phyloP scores from a whole-genome alignment of 2,329 filamentous ascomycete genomes.

The Xylariaceae sp. region DNA sequence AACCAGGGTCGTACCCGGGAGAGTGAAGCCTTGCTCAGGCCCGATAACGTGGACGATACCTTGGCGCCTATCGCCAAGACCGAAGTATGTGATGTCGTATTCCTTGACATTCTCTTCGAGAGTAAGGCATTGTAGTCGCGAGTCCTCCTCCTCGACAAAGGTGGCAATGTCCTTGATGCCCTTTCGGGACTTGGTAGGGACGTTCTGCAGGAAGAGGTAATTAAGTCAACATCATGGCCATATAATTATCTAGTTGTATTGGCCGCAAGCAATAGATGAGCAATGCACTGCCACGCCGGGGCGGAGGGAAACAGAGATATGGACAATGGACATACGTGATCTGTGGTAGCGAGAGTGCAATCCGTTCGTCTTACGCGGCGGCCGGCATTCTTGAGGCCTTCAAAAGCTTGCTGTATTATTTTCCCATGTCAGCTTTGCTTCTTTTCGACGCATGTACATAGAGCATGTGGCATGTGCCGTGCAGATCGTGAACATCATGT shows the following conservation, averaged over 20 bases:
- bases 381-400: conserved; percentile 84
- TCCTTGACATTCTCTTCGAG: conserved; percentile 97
- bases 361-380: conserved; percentile 88
- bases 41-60: conserved; percentile 98
- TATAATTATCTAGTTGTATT: not conserved
- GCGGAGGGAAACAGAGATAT: not conserved
- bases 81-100: conserved; percentile 95
- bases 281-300: not conserved
- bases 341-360: conserved; percentile 92
- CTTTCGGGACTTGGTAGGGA: conserved; percentile 86
- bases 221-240: conserved; percentile 11
- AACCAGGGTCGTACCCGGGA: conserved; percentile 92
- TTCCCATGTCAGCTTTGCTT: conserved; percentile 16
- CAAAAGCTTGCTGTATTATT: conserved; percentile 76
- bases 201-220: conserved; percentile 56
- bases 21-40: conserved; percentile 96
- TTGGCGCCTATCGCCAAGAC: conserved; percentile 90
- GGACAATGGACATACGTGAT: conserved; percentile 65
- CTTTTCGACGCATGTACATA: not conserved
- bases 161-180: conserved; percentile 87
- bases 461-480: not conserved
- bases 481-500: not conserved
- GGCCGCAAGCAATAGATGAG: not conserved
- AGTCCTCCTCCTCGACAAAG: conserved; percentile 94
- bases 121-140: conserved; percentile 86